Conservation (phyloP, 2,329 filamentous ascomycete species). For the Monosporascus sp. region DNA sequence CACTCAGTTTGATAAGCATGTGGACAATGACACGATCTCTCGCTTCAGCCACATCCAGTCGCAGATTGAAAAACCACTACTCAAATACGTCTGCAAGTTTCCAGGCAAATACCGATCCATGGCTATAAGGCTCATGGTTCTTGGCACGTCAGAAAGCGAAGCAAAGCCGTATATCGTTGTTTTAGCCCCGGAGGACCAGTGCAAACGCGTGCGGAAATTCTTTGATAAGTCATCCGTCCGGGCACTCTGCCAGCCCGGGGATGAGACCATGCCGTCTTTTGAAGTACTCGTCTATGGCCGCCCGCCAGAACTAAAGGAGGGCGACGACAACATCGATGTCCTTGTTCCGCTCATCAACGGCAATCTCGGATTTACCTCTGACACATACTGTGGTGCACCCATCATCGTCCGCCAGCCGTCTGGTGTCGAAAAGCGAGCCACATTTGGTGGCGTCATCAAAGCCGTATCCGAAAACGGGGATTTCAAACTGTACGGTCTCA, state of each 20-base stretch:
- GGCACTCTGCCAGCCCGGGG: background rate
- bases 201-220: background rate
- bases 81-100: background rate
- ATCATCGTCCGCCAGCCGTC: background rate
- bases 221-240: constrained; percentile 1
- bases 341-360: background rate
- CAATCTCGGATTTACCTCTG: background rate
- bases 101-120: background rate
- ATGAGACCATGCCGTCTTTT: no score
- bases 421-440: background rate
- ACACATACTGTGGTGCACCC: background rate
- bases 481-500: no score
- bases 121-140: constrained; percentile 1
- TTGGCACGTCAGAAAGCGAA: background rate
- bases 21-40: background rate
- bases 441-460: background rate
- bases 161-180: background rate
- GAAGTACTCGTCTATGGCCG: no score
- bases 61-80: background rate
- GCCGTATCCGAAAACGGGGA: background rate
- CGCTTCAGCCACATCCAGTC: background rate
- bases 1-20: background rate
- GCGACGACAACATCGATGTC: background rate
- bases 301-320: no score
- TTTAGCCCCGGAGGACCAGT: background rate